phyloP scores from a whole-genome alignment of 2,329 filamentous ascomycete genomes.

The Claviceps spartinae region DNA sequence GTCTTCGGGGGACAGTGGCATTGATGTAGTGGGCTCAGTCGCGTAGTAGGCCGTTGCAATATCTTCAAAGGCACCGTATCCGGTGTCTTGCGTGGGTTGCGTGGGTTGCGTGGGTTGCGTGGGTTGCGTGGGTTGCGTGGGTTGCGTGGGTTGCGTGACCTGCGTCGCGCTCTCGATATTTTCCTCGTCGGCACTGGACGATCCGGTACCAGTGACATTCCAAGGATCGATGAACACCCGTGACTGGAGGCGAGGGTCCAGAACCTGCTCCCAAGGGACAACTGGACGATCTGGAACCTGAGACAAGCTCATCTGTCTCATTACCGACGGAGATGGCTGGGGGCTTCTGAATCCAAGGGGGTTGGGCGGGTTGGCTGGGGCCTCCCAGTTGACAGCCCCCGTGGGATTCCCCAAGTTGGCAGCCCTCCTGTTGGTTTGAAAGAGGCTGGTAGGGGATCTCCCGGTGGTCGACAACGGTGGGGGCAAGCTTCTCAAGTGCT shows the following conservation, averaged over 20 bases:
- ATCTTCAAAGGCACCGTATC: slow-evolving; percentile 15
- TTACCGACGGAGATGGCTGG: slow-evolving; percentile 3
- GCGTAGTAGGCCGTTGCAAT: slow-evolving; percentile 15
- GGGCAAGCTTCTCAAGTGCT: slow-evolving; percentile 7
- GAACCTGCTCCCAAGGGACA: background rate
- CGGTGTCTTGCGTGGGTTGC: slow-evolving; percentile 10
- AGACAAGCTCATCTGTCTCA: slow-evolving; percentile 5
- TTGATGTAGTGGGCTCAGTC: slow-evolving; percentile 9
- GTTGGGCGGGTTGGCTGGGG: slow-evolving; percentile 1
- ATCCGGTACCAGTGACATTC: too few relatives aligned
- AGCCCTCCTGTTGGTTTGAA: too few relatives aligned
- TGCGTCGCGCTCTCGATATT: slow-evolving; percentile 12
- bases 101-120: too few relatives aligned
- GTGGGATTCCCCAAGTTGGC: too few relatives aligned
- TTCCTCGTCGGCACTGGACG: slow-evolving; percentile 4
- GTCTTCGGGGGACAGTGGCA: slow-evolving; percentile 14
- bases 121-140: slow-evolving; percentile 3
- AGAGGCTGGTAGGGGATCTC: slow-evolving; percentile 1
- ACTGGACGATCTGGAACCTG: background rate
- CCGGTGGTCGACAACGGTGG: slow-evolving; percentile 6
- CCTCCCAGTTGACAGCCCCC: too few relatives aligned
- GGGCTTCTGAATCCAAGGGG: slow-evolving; percentile 4
- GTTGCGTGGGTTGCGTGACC: slow-evolving; percentile 6
- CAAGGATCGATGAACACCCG: background rate
- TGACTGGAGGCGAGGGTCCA: background rate